phyloP scores from a whole-genome alignment of 2,329 filamentous ascomycete species.

The Cladosporium phlei region DNA sequence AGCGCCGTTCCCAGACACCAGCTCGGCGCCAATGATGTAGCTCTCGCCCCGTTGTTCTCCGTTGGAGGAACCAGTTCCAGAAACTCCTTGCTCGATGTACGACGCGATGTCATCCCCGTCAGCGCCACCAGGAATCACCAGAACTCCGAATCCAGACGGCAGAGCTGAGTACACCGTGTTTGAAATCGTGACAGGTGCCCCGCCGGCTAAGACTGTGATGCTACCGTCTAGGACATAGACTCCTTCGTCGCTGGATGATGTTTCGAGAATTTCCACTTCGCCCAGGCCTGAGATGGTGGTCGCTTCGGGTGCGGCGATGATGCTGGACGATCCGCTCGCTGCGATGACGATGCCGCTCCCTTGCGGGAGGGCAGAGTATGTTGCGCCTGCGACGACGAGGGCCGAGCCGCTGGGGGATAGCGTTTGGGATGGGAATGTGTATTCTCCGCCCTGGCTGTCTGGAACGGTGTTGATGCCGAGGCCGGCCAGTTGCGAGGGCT shows the following conservation, averaged over 20 bases:
- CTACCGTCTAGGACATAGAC: slow-evolving; percentile 8
- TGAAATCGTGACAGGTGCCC: neutral
- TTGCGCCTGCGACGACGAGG: neutral
- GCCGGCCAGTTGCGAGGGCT: neutral
- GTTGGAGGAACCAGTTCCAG: neutral
- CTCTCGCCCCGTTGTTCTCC: neutral
- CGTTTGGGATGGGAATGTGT: slow-evolving; percentile 2
- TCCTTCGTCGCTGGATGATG: neutral
- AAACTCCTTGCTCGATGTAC: slow-evolving; percentile 8
- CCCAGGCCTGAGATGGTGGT: neutral
- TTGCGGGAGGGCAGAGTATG: slow-evolving; percentile 1
- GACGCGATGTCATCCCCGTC: neutral
- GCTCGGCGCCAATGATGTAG: neutral
- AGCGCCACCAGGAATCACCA: neutral
- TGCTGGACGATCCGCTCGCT: neutral
- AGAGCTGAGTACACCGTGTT: slow-evolving; percentile 6
- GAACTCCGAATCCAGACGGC: slow-evolving; percentile 1
- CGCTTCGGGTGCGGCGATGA: neutral
- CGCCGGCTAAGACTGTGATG: slow-evolving; percentile 3
- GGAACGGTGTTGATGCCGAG: slow-evolving; percentile 3
- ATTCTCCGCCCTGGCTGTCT: neutral
- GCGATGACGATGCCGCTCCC: neutral
- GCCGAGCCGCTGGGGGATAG: slow-evolving; percentile 2
- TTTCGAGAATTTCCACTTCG: neutral
- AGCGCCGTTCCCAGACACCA: neutral